Evolutionary conservation across 345 rosid species (phyloP).

Genomic region (Firmiana major): DNA sequence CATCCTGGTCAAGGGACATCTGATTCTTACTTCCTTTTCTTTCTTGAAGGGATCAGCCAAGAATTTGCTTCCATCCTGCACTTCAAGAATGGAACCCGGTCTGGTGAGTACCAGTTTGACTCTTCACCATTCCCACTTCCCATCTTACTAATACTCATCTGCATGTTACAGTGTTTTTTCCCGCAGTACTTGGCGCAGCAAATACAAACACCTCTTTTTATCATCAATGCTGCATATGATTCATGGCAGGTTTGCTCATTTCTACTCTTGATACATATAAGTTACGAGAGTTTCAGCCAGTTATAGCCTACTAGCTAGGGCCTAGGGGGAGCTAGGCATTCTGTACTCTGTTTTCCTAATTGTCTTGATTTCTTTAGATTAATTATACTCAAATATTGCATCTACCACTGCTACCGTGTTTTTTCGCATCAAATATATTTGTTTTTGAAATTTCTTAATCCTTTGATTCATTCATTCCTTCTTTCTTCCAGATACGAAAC

Average conservation of each 20-base stretch:
- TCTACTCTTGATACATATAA: background rate
- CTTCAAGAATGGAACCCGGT: conserved; percentile 55
- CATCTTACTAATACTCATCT: conserved; percentile 14
- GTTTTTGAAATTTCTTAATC: conserved; percentile 2
- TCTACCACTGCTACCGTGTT: too few species aligned
- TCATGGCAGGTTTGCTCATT: conserved; percentile 82
- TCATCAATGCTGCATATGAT: conserved; percentile 90
- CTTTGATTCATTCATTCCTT: background rate
- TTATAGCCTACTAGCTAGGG: background rate
- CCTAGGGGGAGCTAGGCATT: background rate
- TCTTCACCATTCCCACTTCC: conserved; percentile 4
- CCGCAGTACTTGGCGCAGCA: conserved; percentile 64
- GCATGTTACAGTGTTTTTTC: conserved; percentile 75
- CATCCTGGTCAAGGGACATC: background rate
- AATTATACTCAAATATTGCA: too few species aligned
- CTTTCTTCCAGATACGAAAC: conserved; percentile 55
- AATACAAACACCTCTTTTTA: conserved; percentile 72
- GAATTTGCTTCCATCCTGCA: conserved; percentile 74
- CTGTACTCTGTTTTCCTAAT: background rate
- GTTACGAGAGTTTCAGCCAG: background rate
- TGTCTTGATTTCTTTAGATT: background rate
- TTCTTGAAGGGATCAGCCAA: conserved; percentile 67
- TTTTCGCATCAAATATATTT: too few species aligned
- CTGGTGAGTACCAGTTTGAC: conserved; percentile 36
- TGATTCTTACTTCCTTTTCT: conserved; percentile 8